Conservation (phyloP, 2,329 filamentous ascomycete genomes). For the Cercospora sojina region DNA sequence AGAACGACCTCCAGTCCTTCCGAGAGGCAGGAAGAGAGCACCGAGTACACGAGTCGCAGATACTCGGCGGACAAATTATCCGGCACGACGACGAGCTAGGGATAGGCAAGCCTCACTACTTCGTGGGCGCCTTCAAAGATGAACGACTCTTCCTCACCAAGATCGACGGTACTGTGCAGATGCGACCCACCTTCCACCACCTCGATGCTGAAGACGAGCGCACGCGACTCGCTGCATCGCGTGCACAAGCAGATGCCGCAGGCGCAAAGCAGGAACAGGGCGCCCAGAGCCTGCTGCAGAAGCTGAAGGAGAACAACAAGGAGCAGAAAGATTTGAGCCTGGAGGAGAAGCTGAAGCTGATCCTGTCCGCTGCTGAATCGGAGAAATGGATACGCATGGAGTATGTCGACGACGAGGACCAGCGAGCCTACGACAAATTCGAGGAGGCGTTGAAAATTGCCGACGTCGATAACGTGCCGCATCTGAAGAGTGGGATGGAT, state of each 20-base stretch:
- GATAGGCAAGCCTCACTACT: conserved; percentile 72
- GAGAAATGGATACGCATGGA: conserved; percentile 78
- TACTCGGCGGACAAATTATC: conserved; percentile 77
- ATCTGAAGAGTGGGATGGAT: conserved; percentile 56
- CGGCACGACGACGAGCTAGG: conserved; percentile 61
- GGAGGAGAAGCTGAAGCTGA: conserved; percentile 64
- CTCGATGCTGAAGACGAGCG: conserved; percentile 80
- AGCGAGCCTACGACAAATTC: conserved; percentile 73
- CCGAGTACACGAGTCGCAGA: conserved; percentile 75
- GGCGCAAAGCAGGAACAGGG: conserved; percentile 36
- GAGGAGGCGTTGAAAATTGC: conserved; percentile 67
- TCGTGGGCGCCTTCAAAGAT: conserved; percentile 86
- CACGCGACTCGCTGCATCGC: conserved; percentile 51
- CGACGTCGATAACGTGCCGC: conserved; percentile 45
- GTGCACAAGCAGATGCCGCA: conserved; percentile 48
- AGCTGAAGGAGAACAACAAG: background rate
- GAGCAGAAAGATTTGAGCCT: background rate
- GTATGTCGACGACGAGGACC: conserved; percentile 78
- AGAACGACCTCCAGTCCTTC: conserved; percentile 54
- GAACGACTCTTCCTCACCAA: conserved; percentile 85
- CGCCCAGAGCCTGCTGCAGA: conserved; percentile 4
- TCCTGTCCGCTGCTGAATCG: conserved; percentile 73
- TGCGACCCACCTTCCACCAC: conserved; percentile 90
- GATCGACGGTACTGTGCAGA: conserved; percentile 77
- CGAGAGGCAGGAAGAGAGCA: conserved; percentile 66